Conservation (phyloP, 2,329 filamentous ascomycete genomes). For the Didymellaceae sp. region DNA sequence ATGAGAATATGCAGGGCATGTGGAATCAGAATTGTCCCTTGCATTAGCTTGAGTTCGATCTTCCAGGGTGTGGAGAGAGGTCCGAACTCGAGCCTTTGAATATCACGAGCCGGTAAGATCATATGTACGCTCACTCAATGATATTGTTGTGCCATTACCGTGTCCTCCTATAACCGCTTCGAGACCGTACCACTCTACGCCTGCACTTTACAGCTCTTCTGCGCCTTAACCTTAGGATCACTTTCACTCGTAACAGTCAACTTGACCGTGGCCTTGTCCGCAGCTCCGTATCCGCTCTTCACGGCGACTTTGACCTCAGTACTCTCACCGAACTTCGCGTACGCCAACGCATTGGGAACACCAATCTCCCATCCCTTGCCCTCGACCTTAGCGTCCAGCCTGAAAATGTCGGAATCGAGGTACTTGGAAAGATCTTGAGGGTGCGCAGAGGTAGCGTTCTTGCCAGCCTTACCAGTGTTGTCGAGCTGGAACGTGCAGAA, state of each 20-base stretch:
- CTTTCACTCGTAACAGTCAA: conserved; percentile 58
- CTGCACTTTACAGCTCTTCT: conserved; percentile 20
- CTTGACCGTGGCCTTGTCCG: conserved; percentile 50
- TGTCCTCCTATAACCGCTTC: too few relatives aligned
- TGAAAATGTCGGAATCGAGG: conserved; percentile 56
- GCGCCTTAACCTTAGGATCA: conserved; percentile 31
- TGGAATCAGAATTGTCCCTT: background rate
- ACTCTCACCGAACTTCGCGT: conserved; percentile 51
- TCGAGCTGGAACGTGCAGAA: conserved; percentile 57
- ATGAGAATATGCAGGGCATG: background rate
- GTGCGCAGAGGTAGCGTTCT: conserved; percentile 26
- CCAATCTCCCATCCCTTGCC: conserved; percentile 57
- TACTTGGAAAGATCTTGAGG: conserved; percentile 50
- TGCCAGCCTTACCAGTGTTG: conserved; percentile 51
- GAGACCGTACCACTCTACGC: background rate
- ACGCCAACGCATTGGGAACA: conserved; percentile 49
- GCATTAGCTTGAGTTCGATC: conserved; percentile 7
- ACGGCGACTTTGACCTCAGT: conserved; percentile 54
- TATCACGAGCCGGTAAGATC: background rate
- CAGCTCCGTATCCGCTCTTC: conserved; percentile 29
- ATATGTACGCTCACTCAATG: background rate
- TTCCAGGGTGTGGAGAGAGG: background rate
- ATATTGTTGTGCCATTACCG: background rate
- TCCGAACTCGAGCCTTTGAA: background rate
- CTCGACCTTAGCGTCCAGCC: conserved; percentile 54